phyloP scores from a whole-genome alignment of 208 protist genomes.

The Leishmania turanica region DNA sequence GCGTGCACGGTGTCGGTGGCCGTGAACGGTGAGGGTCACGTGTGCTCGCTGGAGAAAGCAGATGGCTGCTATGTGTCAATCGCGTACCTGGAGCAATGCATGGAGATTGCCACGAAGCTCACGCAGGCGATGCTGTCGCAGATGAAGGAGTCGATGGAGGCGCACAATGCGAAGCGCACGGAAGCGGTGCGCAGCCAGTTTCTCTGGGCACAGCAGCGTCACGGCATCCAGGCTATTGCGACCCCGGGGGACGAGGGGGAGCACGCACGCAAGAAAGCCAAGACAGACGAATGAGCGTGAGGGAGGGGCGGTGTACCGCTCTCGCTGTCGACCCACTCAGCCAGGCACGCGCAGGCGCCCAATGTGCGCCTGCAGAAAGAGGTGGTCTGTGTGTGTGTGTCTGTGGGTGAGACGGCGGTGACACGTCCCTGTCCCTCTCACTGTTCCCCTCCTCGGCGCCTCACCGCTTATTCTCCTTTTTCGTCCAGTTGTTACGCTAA shows the following conservation, averaged over 20 bases:
- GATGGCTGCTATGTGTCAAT: slow-evolving; percentile 70
- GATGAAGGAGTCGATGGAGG: slow-evolving; percentile 70
- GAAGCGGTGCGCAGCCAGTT: slow-evolving; percentile 73
- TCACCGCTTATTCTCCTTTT: neutral
- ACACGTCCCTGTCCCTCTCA: neutral
- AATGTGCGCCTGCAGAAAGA: neutral
- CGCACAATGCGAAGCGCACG: slow-evolving; percentile 61
- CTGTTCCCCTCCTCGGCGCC: neutral
- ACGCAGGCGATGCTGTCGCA: slow-evolving; percentile 48
- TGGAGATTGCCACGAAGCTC: slow-evolving; percentile 45
- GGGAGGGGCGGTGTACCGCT: neutral
- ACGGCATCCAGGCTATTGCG: slow-evolving; percentile 48
- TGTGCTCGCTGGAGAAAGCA: slow-evolving; percentile 81
- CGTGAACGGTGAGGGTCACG: slow-evolving; percentile 82
- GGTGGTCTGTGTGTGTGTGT: neutral
- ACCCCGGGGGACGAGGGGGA: slow-evolving; percentile 10
- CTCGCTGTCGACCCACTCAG: neutral
- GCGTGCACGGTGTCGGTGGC: slow-evolving; percentile 67
- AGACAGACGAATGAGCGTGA: slow-evolving; percentile 14
- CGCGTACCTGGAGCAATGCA: slow-evolving; percentile 51
- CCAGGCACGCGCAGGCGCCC: neutral
- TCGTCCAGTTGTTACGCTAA: neutral
- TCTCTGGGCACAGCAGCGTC: slow-evolving; percentile 83
- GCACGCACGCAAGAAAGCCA: slow-evolving; percentile 28
- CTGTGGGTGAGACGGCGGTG: neutral